phyloP scores from a whole-genome alignment of 768 basidiomycete genomes.

The Russula dissimulans region DNA sequence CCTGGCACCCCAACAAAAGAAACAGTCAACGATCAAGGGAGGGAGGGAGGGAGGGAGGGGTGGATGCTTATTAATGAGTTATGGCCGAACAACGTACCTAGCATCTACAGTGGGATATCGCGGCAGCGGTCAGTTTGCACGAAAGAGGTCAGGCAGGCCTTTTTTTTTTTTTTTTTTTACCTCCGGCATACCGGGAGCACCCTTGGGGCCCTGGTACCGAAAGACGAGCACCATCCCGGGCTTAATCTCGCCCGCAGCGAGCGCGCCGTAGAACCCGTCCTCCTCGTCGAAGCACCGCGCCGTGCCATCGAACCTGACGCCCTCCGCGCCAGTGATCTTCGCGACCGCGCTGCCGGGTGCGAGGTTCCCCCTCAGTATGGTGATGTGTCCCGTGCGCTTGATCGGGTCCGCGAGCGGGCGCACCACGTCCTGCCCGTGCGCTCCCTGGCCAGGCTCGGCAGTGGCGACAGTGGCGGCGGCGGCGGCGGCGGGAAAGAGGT shows the following conservation, averaged over 20 bases:
- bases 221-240: constrained; percentile 71
- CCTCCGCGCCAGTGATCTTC: constrained; percentile 92
- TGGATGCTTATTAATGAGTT: neutral
- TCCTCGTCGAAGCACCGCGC: constrained; percentile 47
- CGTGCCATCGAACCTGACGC: constrained; percentile 68
- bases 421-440: constrained; percentile 58
- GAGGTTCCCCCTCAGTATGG: constrained; percentile 82
- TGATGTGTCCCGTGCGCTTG: constrained; percentile 79
- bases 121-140: neutral
- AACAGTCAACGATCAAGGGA: neutral
- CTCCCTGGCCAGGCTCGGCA: neutral
- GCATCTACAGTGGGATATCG: constrained; percentile 29
- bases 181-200: constrained; percentile 91
- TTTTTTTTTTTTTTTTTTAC: constrained; percentile 23
- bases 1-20: constrained; percentile 29
- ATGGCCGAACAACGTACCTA: constrained; percentile 27
- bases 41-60: no score
- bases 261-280: constrained; percentile 61
- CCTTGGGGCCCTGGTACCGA: constrained; percentile 84
- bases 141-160: neutral
- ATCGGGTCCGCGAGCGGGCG: constrained; percentile 66
- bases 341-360: constrained; percentile 83
- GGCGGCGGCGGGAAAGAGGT: constrained; percentile 43
- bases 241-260: constrained; percentile 67
- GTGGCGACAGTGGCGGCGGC: neutral